Evolutionary conservation across 305 asterid species (phyloP).

Genomic region (Vinca major): DNA sequence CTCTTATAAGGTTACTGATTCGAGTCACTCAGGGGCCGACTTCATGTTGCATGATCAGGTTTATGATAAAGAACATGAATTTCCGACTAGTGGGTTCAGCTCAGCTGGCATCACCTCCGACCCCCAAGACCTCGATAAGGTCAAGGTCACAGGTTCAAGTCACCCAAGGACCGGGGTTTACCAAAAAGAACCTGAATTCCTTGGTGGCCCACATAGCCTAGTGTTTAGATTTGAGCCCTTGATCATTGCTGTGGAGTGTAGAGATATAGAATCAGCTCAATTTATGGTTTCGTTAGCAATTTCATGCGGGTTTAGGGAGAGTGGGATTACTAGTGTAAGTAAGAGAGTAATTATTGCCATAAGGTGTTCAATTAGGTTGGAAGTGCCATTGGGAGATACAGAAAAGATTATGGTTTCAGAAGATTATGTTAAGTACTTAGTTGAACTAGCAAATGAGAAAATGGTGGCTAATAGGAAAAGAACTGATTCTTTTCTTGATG

Average conservation of each 20-base stretch:
- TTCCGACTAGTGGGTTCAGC: too few relatives aligned
- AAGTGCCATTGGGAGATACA: conserved; percentile 70
- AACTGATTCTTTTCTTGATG: conserved; percentile 44
- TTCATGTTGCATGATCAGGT: too few relatives aligned
- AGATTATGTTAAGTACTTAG: conserved; percentile 65
- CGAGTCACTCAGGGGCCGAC: too few relatives aligned
- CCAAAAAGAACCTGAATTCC: too few relatives aligned
- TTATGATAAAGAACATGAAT: too few relatives aligned
- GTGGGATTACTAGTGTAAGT: conserved; percentile 77
- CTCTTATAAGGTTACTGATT: too few relatives aligned
- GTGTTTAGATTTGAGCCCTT: conserved; percentile 87
- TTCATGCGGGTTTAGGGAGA: conserved; percentile 85
- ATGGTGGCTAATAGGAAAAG: conserved; percentile 75
- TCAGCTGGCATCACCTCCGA: too few relatives aligned
- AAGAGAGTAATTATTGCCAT: conserved; percentile 75
- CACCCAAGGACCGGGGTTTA: too few relatives aligned
- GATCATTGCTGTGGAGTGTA: conserved; percentile 85
- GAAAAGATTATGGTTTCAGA: conserved; percentile 53
- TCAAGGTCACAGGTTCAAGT: too few relatives aligned
- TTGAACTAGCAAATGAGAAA: conserved; percentile 71
- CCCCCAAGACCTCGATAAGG: too few relatives aligned
- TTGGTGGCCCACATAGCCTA: conserved; percentile 19
- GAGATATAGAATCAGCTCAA: conserved; percentile 56
- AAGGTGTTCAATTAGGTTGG: conserved; percentile 82
- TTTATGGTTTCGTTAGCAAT: conserved; percentile 69